Base-by-base conservation (phyloP, 495 filamentous ascomycete genomes). In the Aspergillus nanangensis region DNA sequence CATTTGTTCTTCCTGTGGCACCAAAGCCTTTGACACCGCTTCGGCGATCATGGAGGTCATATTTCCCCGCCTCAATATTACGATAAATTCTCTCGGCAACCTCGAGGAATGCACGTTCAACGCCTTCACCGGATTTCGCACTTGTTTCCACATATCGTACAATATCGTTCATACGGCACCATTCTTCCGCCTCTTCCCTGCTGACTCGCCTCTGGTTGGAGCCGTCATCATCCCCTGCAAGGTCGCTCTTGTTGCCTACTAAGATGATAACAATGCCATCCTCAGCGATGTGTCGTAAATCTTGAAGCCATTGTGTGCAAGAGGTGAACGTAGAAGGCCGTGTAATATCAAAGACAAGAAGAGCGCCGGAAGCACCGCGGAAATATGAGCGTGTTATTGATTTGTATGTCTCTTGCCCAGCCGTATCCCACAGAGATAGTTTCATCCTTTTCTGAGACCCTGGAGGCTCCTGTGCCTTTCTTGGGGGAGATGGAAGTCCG, bases 321-420 rank as follows among this genome's bases (percentile, higher is more conserved):
- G 89, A 87, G 34, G 72, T 60, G 63, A 96, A 96, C 8, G 91
- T 96, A n/a, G 80, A 75, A 8, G 81, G 80, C 23, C 92, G 78
- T 8, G 87, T 86, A 52, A 98, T 91, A 65, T 98, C 93, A 60
- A 95, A 98, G 43, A 98, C 93, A 17, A 98, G 78, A 3, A 98
- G 74, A 5, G 92, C 93, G 34, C 93, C 92, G 0, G 83, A 88
- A 1, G 91, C 90, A 53, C 93, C 93, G 22, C 93, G 83, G 68
- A 98, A 98, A 68, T 98, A 98, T 37, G 84, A 90, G 19, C 90
- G 81, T 4, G 93, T 98, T 48, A 98, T 91, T 38, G 86, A 89
- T 60, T 94, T 94, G 72, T 95, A 95, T 9, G 88, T 95, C 73
- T 98, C 93, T 60, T 98, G 93, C 3, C 93, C 93, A 19, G 93